Base-by-base conservation (phyloP, 306 rosid species). In the Arachis stenosperma region DNA sequence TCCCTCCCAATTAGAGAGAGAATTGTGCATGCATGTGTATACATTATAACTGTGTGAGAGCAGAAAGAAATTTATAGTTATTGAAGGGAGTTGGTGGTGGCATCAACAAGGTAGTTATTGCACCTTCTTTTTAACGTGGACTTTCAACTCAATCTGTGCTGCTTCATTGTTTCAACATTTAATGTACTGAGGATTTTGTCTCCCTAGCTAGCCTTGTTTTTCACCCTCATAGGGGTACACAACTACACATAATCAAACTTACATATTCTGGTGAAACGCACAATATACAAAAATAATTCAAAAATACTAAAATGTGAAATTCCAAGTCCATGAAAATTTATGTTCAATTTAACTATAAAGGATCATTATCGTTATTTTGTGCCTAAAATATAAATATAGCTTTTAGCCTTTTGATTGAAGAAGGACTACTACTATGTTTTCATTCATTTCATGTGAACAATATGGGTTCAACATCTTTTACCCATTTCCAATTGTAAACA, bases 181-280 rank as follows among this genome's bases (percentile, higher is more conserved):
- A 78, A 75, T 83, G 82, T 70, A n/a, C 84, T 42, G 61, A 52
- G 12, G 48, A 58, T 43, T 75, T 67, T 72, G 81, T 71, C 81
- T 69, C 74, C 78, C 43, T 41, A 30, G 48, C 17, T 59, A 57
- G 70, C 41, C 17, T 59, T 65, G 70, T 50, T 8, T 29, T 10
- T 66, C 9, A 56, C 61, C 61, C 53, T 58, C 40, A 8, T 33
- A n/a, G 51, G 36, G 55, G n/a, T 42, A 42, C 40, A 6, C 10
- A 5, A 60, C 39, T 61, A 67, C 67, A 67, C 67, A 33, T 33
- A 33, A 33, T 4, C 37, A 33, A 33, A 33, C 37, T 33, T 33
- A 36, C 22, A 3, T 4, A 6, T 41, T 73, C 14, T 6, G 60
- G 60, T 67, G 52, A 67, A 67, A 12, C 11, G 14, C 33, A 15